phyloP scores from a whole-genome alignment of 2,329 filamentous ascomycete genomes.

The Diaporthe helianthi region DNA sequence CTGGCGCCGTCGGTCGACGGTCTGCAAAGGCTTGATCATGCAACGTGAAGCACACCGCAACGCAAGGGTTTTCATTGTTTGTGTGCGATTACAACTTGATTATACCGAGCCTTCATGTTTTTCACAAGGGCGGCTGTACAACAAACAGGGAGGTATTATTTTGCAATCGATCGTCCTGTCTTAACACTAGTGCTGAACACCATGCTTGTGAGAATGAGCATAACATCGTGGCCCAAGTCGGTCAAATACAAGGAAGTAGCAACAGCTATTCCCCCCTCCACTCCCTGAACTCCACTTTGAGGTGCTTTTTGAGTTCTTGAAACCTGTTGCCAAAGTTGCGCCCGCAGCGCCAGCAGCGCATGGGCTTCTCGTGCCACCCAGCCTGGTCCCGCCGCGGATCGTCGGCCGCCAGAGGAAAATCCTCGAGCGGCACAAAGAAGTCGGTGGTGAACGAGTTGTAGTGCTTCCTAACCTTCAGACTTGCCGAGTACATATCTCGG shows the following conservation, averaged over 20 bases:
- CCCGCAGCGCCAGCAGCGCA: conserved; percentile 87
- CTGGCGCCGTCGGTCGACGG: not conserved
- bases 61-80: not conserved
- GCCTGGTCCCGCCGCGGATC: conserved; percentile 67
- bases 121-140: not conserved
- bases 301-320: conserved; percentile 74
- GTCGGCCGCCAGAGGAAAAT: conserved; percentile 75
- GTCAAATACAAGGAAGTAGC: not conserved
- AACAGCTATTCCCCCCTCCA: conserved; percentile 51
- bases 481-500: conserved; percentile 75
- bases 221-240: not conserved
- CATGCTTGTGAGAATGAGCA: not conserved
- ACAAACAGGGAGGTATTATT: conserved; percentile 10
- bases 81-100: not conserved
- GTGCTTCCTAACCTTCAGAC: conserved; percentile 81
- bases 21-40: not conserved
- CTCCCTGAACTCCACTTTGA: conserved; percentile 63
- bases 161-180: conserved; percentile 5
- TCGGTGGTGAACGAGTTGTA: conserved; percentile 90
- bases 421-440: conserved; percentile 80
- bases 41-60: not conserved
- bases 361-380: conserved; percentile 68
- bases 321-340: conserved; percentile 78
- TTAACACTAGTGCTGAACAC: not conserved
- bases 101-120: not conserved